A percentile compares a stretch with the other conserved stretches of the same genome.
These are phyloP conservation scores for Nannizziopsis arthrosporioides DNA, from an alignment of 2,329 filamentous ascomycete species.

Conservation along the genomic window DNA sequence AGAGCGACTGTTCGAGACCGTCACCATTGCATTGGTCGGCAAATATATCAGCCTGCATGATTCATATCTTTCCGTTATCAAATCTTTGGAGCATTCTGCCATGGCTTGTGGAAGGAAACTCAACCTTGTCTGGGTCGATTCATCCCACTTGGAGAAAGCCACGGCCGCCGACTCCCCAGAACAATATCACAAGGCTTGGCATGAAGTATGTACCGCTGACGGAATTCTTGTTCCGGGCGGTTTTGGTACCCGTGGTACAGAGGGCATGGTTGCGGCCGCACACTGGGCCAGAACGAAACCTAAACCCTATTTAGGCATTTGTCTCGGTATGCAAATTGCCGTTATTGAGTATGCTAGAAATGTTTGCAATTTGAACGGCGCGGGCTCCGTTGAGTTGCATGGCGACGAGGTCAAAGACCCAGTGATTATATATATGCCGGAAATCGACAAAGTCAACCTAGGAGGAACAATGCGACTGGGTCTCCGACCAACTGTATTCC, in stretches of 20 bases:
- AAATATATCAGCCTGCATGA: constrained; percentile 83
- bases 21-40: constrained; percentile 78
- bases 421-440: constrained; percentile 86
- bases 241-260: constrained; percentile 69
- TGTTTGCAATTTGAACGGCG: constrained; percentile 52
- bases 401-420: constrained; percentile 46
- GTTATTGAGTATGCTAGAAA: constrained; percentile 80
- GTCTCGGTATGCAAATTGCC: constrained; percentile 83
- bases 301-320: constrained; percentile 77
- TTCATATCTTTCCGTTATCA: constrained; percentile 72
- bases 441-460: constrained; percentile 62
- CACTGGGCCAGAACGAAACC: constrained; percentile 75
- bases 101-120: constrained; percentile 77
- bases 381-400: constrained; percentile 47
- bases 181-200: constrained; percentile 77
- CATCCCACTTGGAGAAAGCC: constrained; percentile 65
- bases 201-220: constrained; percentile 57
- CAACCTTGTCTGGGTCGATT: constrained; percentile 72
- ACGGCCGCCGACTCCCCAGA: constrained; percentile 52
- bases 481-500: constrained; percentile 61
- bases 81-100: constrained; percentile 79
- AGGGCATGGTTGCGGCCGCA: constrained; percentile 83
- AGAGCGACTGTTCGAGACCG: constrained; percentile 53
- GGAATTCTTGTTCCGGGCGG: constrained; percentile 48
- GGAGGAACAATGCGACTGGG: constrained; percentile 84